A percentile compares a stretch with the other conserved stretches of the same genome.
Conservation (phyloP, 1,284 basidiomycete species). For the Takashimella tepidaria region DNA sequence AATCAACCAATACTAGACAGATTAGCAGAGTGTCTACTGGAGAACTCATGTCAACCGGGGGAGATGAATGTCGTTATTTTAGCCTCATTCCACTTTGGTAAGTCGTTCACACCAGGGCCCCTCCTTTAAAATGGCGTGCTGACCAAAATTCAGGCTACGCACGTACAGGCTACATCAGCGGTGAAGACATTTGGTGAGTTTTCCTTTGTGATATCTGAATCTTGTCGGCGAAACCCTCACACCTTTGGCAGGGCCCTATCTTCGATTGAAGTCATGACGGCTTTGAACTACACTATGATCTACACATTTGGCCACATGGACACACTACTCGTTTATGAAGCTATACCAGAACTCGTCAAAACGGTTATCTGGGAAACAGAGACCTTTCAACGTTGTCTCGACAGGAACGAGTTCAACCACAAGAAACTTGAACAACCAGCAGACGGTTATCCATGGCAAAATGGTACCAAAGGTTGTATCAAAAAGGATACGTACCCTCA, state of each 20-base stretch:
- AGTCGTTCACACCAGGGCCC: not conserved
- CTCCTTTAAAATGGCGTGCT: not conserved
- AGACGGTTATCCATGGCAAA: slow-evolving; percentile 11
- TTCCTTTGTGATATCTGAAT: not conserved
- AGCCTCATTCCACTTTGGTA: slow-evolving; percentile 23
- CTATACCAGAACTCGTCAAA: slow-evolving; percentile 21
- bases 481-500: slow-evolving; percentile 15
- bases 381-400: slow-evolving; percentile 14
- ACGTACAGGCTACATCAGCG: slow-evolving; percentile 12
- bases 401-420: slow-evolving; percentile 15
- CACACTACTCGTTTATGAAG: slow-evolving; percentile 31
- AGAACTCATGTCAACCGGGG: slow-evolving; percentile 16
- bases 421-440: not conserved
- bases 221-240: not conserved
- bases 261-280: slow-evolving; percentile 19
- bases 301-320: slow-evolving; percentile 24
- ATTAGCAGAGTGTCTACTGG: slow-evolving; percentile 19
- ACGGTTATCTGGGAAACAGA: slow-evolving; percentile 25
- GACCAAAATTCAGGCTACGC: slow-evolving; percentile 3
- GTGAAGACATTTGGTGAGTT: slow-evolving; percentile 34
- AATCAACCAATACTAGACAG: slow-evolving; percentile 13
- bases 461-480: slow-evolving; percentile 19
- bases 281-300: slow-evolving; percentile 29
- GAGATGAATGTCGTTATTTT: slow-evolving; percentile 25
- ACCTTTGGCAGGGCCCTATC: slow-evolving; percentile 25